These are phyloP conservation scores for Cyberlindnera samutprakarnensis DNA, from an alignment of 805 yeast genomes.

Conservation along the genomic window DNA sequence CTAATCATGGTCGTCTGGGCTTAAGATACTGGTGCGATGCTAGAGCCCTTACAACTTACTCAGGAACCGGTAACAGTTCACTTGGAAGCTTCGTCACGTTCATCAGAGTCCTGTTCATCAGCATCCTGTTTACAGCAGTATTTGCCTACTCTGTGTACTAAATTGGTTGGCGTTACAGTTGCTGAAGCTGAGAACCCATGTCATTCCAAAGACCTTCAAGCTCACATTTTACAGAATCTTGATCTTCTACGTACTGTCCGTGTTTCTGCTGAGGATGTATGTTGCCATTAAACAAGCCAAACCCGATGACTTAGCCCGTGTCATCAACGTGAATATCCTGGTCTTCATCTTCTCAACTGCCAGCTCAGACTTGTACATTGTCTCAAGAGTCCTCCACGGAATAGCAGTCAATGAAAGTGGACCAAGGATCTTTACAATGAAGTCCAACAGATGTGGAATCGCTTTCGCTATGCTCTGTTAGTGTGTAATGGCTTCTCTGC, in stretches of 20 bases:
- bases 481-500: constrained; percentile 45
- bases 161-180: constrained; percentile 62
- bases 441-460: constrained; percentile 52
- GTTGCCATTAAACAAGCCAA: constrained; percentile 69
- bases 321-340: constrained; percentile 72
- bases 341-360: constrained; percentile 76
- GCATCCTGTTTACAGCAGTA: no score
- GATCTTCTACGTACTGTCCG: constrained; percentile 53
- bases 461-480: constrained; percentile 52
- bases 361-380: constrained; percentile 71
- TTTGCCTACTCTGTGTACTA: constrained; percentile 70
- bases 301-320: constrained; percentile 60
- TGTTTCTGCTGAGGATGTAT: constrained; percentile 58
- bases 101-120: constrained; percentile 50
- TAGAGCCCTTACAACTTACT: constrained; percentile 48
- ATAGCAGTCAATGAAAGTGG: constrained; percentile 69
- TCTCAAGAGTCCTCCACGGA: constrained; percentile 68
- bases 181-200: constrained; percentile 70
- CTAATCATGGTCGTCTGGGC: constrained; percentile 64
- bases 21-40: constrained; percentile 66
- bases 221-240: constrained; percentile 64
- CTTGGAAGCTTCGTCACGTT: constrained; percentile 56
- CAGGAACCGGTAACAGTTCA: constrained; percentile 36
- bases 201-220: constrained; percentile 64
- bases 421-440: constrained; percentile 49